Evolutionary conservation across 2,329 filamentous ascomycete genomes (phyloP).

Genomic region (Venturia asperata): DNA sequence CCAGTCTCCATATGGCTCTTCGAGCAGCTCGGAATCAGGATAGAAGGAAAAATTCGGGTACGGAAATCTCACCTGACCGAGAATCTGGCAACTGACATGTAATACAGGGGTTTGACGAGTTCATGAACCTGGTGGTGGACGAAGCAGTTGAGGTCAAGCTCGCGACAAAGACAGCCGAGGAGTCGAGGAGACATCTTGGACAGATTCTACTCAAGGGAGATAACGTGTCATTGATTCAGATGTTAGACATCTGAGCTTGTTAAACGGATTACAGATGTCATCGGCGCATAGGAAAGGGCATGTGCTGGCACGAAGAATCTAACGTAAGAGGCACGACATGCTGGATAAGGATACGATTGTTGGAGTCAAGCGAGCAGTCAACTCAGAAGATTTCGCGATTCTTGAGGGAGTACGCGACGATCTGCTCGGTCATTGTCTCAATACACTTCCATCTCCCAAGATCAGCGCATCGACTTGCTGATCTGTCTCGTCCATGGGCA

Average conservation of each 20-base stretch:
- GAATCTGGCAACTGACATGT: neutral
- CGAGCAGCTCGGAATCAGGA: constrained; percentile 87
- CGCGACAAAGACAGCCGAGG: constrained; percentile 68
- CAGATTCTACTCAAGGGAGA: constrained; percentile 84
- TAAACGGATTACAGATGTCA: neutral
- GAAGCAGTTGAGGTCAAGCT: constrained; percentile 89
- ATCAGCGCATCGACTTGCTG: constrained; percentile 72
- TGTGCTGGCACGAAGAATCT: neutral
- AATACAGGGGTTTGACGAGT: constrained; percentile 87
- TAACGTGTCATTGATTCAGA: constrained; percentile 73
- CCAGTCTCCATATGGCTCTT: constrained; percentile 95
- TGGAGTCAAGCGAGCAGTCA: neutral
- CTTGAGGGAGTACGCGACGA: neutral
- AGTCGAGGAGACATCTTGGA: constrained; percentile 69
- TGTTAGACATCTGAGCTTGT: constrained; percentile 13
- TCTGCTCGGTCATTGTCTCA: constrained; percentile 22
- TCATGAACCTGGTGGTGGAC: constrained; percentile 97
- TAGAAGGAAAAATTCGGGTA: constrained; percentile 94
- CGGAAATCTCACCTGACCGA: constrained; percentile 28
- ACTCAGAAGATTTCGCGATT: neutral
- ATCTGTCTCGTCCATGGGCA: constrained; percentile 72
- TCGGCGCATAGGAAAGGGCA: neutral
- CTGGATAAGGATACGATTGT: neutral
- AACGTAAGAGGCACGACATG: neutral
- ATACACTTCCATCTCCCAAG: constrained; percentile 57